These are phyloP conservation scores for Geotrichum cucujoidarum DNA, from an alignment of 1,139 yeast species.

Conservation along the genomic window DNA sequence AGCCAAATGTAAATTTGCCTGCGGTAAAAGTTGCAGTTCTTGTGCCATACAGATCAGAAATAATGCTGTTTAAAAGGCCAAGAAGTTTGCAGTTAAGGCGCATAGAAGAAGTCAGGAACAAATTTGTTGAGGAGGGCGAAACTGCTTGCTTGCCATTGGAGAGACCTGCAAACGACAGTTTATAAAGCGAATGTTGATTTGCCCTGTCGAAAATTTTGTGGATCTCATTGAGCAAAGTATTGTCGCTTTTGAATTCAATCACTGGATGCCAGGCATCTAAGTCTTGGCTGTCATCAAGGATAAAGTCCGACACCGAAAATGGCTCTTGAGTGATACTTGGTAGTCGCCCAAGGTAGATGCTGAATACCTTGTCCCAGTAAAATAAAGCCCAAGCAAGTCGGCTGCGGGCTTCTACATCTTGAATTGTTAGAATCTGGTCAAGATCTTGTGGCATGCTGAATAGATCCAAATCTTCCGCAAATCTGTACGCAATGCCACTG, in stretches of 20 bases:
- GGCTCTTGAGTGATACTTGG: conserved; percentile 15
- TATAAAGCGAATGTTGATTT: not conserved
- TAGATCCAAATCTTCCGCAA: conserved; percentile 19
- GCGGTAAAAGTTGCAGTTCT: conserved; percentile 7
- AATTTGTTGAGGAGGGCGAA: not conserved
- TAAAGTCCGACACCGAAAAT: conserved; percentile 9
- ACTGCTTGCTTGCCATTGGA: not conserved
- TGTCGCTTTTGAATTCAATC: conserved; percentile 5
- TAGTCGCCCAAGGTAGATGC: conserved; percentile 17
- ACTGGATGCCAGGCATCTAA: conserved; percentile 16
- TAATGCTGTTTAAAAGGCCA: conserved; percentile 5
- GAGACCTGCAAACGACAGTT: not conserved
- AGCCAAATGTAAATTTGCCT: conserved; percentile 3
- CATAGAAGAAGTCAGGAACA: conserved; percentile 9
- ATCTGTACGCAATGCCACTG: conserved; percentile 18
- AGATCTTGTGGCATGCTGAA: conserved; percentile 5
- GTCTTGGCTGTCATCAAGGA: conserved; percentile 15
- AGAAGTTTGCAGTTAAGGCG: conserved; percentile 11
- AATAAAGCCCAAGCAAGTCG: conserved; percentile 18
- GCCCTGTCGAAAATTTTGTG: conserved; percentile 3
- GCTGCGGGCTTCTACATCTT: conserved; percentile 16
- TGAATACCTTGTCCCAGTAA: conserved; percentile 19
- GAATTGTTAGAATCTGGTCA: conserved; percentile 7
- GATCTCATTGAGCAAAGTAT: conserved; percentile 1
- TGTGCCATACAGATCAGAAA: conserved; percentile 8